These are phyloP conservation scores for Trichomonas vaginalis DNA, from an alignment of 208 protist genomes.

Conservation along the genomic window DNA sequence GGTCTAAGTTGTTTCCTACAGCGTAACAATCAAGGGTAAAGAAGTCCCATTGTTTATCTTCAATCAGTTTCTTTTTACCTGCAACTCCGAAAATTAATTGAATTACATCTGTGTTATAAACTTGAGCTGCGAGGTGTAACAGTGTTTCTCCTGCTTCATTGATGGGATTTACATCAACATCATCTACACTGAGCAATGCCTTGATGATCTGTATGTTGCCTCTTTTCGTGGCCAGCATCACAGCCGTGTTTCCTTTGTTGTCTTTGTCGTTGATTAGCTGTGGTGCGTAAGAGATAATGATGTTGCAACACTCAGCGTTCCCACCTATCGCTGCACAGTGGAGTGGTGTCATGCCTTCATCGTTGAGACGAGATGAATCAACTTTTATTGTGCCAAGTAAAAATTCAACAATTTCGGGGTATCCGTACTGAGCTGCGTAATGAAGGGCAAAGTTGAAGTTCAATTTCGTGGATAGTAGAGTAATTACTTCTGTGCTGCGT, in stretches of 20 bases:
- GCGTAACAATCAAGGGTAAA: not conserved
- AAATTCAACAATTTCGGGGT: not conserved
- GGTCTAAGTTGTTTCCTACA: not conserved
- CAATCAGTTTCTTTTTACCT: not conserved
- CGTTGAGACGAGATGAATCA: not conserved
- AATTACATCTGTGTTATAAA: not conserved
- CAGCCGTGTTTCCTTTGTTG: not conserved
- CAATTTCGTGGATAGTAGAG: not conserved
- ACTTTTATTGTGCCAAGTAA: not conserved
- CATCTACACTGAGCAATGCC: not conserved
- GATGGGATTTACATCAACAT: not conserved
- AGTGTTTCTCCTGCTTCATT: not conserved
- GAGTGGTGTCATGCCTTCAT: not conserved
- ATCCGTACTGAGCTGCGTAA: not conserved
- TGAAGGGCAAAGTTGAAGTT: not conserved
- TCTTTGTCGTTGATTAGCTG: not conserved
- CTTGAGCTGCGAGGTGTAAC: not conserved
- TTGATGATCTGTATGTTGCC: not conserved
- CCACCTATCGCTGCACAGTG: not conserved
- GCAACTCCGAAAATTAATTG: not conserved
- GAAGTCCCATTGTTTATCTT: not conserved
- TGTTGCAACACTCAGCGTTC: not conserved
- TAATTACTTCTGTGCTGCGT: not conserved
- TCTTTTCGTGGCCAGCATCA: not conserved
- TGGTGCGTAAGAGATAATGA: not conserved